phyloP scores from a whole-genome alignment of 163 green algal genomes.

The Trebouxiophyceae sp. region DNA sequence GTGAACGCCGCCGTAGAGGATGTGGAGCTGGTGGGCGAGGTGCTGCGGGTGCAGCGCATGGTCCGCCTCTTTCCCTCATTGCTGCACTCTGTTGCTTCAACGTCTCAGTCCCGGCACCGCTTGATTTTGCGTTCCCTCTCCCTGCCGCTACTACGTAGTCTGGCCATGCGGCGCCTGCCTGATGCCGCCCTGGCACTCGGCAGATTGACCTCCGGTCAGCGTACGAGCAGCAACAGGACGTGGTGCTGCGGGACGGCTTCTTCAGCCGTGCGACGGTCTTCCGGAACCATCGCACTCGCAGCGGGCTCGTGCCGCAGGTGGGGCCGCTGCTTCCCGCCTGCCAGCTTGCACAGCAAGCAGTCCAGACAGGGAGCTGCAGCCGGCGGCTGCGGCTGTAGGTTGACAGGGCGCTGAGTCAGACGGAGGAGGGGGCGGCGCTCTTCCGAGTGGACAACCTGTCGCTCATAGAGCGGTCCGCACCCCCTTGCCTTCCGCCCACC shows the following conservation, averaged over 20 bases:
- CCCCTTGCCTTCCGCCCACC: not conserved
- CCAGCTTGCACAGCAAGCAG: not conserved
- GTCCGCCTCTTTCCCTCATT: slow-evolving; percentile 20
- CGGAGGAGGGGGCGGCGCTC: no score
- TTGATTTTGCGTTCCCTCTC: not conserved
- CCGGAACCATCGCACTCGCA: no score
- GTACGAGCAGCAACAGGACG: slow-evolving; percentile 31
- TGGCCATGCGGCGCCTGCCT: not conserved
- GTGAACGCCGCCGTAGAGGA: slow-evolving; percentile 14
- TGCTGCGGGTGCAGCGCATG: slow-evolving; percentile 24
- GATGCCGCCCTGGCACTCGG: not conserved
- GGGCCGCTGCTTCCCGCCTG: not conserved
- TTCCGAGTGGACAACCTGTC: no score
- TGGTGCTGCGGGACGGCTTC: not conserved
- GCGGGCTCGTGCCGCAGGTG: not conserved
- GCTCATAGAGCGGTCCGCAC: no score
- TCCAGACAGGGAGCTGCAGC: no score
- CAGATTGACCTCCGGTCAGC: slow-evolving; percentile 25
- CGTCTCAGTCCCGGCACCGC: not conserved
- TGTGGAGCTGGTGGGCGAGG: slow-evolving; percentile 18
- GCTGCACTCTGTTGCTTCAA: not conserved
- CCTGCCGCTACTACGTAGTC: not conserved
- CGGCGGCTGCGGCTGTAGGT: no score
- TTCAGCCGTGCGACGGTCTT: not conserved
- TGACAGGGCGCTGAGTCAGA: no score